phyloP scores from a whole-genome alignment of 2,329 filamentous ascomycete genomes.

The Stagonosporopsis cucurbitacearum region DNA sequence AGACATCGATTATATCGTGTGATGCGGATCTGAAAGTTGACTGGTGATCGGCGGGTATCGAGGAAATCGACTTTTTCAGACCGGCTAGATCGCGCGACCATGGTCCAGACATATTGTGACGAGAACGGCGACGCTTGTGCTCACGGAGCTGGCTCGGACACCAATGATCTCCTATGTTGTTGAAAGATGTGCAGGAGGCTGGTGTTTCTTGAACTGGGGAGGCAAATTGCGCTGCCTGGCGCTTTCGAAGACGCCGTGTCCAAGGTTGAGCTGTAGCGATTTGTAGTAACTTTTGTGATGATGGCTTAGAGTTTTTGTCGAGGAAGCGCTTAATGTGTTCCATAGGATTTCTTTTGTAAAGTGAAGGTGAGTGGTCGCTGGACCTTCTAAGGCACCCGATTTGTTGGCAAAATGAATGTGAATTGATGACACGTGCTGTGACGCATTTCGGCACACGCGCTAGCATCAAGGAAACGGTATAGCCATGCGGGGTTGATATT shows the following conservation, averaged over 20 bases:
- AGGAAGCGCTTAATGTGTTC: slow-evolving; percentile 16
- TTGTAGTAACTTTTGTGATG: neutral
- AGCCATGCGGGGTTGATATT: neutral
- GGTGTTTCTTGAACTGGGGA: neutral
- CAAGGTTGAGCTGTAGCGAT: neutral
- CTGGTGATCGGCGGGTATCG: slow-evolving; percentile 36
- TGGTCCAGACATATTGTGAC: slow-evolving; percentile 30
- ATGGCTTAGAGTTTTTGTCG: neutral
- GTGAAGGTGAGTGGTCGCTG: slow-evolving; percentile 1
- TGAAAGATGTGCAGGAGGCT: neutral
- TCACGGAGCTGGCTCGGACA: slow-evolving; percentile 1
- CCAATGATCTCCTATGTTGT: neutral
- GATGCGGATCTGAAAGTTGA: slow-evolving; percentile 30
- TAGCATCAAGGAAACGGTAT: neutral
- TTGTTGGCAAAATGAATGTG: slow-evolving; percentile 1
- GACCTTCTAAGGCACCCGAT: neutral
- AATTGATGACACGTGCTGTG: neutral
- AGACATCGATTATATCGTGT: slow-evolving; percentile 24
- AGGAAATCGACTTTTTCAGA: slow-evolving; percentile 33
- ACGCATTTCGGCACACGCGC: neutral
- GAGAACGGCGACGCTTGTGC: slow-evolving; percentile 11
- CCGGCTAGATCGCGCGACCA: slow-evolving; percentile 34
- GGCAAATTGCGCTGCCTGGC: neutral
- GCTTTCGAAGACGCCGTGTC: neutral
- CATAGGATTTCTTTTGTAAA: slow-evolving; percentile 2